Conservation (phyloP, 2,329 filamentous ascomycete species). For the Fusarium sp. region DNA sequence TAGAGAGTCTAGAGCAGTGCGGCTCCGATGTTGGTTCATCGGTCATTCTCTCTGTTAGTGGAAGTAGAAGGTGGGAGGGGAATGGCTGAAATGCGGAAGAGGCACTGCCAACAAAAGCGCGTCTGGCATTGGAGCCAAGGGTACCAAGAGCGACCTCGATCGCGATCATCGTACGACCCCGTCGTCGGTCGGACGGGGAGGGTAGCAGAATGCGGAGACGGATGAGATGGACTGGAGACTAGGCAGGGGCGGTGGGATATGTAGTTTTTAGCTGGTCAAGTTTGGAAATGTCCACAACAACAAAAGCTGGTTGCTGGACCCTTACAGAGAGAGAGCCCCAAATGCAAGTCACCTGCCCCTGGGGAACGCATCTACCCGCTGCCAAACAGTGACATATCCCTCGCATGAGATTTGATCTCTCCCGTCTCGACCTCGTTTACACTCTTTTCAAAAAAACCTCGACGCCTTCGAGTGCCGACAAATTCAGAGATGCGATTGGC, state of each 20-base stretch:
- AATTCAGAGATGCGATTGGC: slow-evolving; percentile 9
- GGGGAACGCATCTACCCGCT: slow-evolving; percentile 7
- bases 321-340: background rate
- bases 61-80: background rate
- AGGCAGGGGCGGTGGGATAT: background rate
- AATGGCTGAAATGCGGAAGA: slow-evolving; percentile 22
- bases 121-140: background rate
- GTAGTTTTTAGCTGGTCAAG: background rate
- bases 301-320: background rate
- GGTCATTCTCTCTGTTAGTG: background rate
- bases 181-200: background rate
- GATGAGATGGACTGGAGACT: background rate
- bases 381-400: slow-evolving; percentile 26
- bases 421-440: background rate
- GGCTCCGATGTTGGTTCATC: background rate
- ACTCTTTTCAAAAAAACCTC: background rate
- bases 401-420: slow-evolving; percentile 13
- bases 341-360: background rate
- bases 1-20: background rate
- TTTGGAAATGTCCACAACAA: background rate
- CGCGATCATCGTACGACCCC: background rate
- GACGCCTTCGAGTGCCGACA: background rate
- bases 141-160: background rate
- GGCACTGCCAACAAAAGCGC: slow-evolving; percentile 1
- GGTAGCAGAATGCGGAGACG: background rate